Evolutionary conservation across 441 rosid genomes (phyloP).

Genomic region (Erodium texanum): DNA sequence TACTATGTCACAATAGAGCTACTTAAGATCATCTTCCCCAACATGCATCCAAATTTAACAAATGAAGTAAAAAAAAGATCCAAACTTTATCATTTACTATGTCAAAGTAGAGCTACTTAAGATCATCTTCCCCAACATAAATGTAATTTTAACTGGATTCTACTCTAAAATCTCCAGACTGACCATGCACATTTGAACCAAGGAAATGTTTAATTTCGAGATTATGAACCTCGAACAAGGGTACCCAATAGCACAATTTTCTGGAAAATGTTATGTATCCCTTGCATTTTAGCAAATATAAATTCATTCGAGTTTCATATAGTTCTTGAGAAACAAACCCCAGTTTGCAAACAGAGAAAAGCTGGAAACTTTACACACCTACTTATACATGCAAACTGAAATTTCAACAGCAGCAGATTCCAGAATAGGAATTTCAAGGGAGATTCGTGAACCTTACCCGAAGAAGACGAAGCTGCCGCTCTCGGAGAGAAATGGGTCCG

Average conservation of each 20-base stretch:
- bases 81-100: no score
- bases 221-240: background rate
- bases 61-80: no score
- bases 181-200: background rate
- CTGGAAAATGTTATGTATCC: background rate
- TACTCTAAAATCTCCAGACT: background rate
- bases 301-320: background rate
- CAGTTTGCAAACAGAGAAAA: background rate
- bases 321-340: background rate
- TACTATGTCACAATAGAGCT: background rate
- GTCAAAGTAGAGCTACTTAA: background rate
- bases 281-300: background rate
- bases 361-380: background rate
- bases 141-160: background rate
- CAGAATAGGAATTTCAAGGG: background rate
- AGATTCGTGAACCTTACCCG: background rate
- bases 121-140: background rate
- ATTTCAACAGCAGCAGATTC: background rate
- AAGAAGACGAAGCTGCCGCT: background rate
- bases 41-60: background rate
- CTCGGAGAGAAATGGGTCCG: conserved; percentile 13
- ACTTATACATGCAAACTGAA: background rate
- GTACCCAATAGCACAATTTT: background rate
- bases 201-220: background rate
- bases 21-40: background rate